Percentiles rank a stretch among this genome's conserved stretches.
Conservation (phyloP, 2,329 filamentous ascomycete species). For the Penicillium sp. region DNA sequence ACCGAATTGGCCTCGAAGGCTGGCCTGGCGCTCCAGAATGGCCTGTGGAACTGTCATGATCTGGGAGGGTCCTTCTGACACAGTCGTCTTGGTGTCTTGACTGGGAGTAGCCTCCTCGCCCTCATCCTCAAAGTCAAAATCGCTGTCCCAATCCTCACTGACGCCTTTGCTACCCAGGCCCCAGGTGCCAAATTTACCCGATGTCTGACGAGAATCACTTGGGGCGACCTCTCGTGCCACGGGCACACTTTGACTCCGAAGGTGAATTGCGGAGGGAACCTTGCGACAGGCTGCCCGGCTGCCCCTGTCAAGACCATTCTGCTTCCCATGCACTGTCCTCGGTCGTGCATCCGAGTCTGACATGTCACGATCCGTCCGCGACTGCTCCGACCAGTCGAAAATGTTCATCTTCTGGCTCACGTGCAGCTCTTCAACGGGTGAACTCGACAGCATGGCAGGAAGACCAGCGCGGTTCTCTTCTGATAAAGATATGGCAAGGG, state of each 20-base stretch:
- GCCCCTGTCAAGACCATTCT: slow-evolving; percentile 56
- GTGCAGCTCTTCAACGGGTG: slow-evolving; percentile 20
- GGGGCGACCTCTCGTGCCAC: slow-evolving; percentile 54
- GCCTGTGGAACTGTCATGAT: slow-evolving; percentile 57
- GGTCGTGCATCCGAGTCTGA: slow-evolving; percentile 58
- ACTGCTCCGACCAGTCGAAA: slow-evolving; percentile 66
- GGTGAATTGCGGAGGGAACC: slow-evolving; percentile 60
- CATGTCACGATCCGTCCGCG: slow-evolving; percentile 54
- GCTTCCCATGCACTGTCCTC: slow-evolving; percentile 65
- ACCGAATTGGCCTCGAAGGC: slow-evolving; percentile 65
- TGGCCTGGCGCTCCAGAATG: slow-evolving; percentile 65
- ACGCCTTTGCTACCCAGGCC: slow-evolving; percentile 66
- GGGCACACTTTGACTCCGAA: slow-evolving; percentile 67
- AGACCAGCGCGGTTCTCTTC: not conserved
- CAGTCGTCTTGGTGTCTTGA: slow-evolving; percentile 41
- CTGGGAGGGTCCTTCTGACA: slow-evolving; percentile 21
- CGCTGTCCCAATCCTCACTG: slow-evolving; percentile 69
- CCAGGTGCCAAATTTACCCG: slow-evolving; percentile 65
- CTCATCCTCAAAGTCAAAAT: slow-evolving; percentile 66
- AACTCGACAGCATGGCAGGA: slow-evolving; percentile 3
- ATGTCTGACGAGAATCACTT: slow-evolving; percentile 53
- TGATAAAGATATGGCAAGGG: slow-evolving; percentile 8
- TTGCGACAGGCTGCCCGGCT: slow-evolving; percentile 60
- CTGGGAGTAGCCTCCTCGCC: slow-evolving; percentile 44
- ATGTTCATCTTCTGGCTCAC: slow-evolving; percentile 54